Base-by-base conservation (phyloP, 768 basidiomycete genomes). In the Pleurotus djamor region DNA sequence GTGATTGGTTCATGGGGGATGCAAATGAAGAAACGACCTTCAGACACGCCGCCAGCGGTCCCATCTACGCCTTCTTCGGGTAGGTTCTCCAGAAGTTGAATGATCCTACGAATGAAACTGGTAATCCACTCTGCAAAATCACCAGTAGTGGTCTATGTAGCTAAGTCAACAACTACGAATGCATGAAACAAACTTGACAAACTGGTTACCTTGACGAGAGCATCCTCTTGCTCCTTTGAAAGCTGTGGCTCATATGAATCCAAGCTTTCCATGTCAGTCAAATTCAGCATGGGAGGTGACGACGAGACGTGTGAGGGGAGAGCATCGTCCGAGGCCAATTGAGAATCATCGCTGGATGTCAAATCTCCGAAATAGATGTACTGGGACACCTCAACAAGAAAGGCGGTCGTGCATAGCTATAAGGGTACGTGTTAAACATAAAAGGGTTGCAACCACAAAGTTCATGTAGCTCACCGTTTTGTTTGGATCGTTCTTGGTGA, bases 61-160 rank as follows among this genome's bases (percentile, higher is more conserved):
- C 84, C 84, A 64, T 83, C 79, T 56, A 81, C 71, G 52, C 89
- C 86, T 71, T 94, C 92, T 60, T 94, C 92, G 0, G 94, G 92
- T 16, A 96, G 77, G 66, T 93, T 94, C 69, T 92, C 90, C 60
- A 94, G 83, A 4, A 95, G 74, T 58, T 88, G 82, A 36, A 95
- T 86, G 8, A 94, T 88, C 48, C 90, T 77, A 4, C 87, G 83
- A 58, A 95, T 79, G 70, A 94, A 92, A 63, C 79, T 86, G n/a
- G 88, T 79, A 5, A 94, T 79, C 93, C 93, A 94, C 64, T 89
- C 89, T 0, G 90, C 84, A 66, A 94, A 91, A 37, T 81, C 83
- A 2, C 84, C 81, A 13, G 92, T 91, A 17, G 87, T 83, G 59
- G 90, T 85, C 74, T n/a, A n/a, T n/a, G n/a, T 82, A 41, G 2